phyloP scores from a whole-genome alignment of 2,329 filamentous ascomycete species.

The Xylariaceae sp. region DNA sequence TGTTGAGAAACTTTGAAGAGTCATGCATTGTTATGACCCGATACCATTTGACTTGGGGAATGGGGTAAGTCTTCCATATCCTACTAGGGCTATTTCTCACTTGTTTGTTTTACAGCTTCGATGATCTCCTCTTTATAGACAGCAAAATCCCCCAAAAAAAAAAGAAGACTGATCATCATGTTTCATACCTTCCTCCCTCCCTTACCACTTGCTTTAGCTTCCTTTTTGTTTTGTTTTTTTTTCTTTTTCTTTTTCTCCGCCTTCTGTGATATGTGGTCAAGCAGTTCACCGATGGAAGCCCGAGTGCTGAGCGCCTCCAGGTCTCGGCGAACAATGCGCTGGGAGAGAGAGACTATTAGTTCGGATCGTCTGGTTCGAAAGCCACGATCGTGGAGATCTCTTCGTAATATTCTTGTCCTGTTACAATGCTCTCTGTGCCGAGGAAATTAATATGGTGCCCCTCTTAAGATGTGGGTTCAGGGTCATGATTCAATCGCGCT shows the following conservation, averaged over 20 bases:
- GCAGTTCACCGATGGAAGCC: background rate
- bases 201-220: background rate
- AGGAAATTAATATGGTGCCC: too few relatives aligned
- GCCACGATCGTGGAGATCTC: conserved; percentile 14
- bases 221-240: background rate
- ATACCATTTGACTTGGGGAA: background rate
- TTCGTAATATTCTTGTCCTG: conserved; percentile 2
- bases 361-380: conserved; percentile 1
- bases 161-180: background rate
- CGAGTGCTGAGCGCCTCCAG: conserved; percentile 2
- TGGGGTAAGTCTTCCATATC: background rate
- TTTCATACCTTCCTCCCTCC: background rate
- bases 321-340: conserved; percentile 5
- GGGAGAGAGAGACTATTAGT: background rate
- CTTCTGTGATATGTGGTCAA: background rate
- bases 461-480: too few relatives aligned
- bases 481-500: background rate
- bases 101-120: background rate
- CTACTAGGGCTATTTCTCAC: background rate
- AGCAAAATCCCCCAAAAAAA: background rate
- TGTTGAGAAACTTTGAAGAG: background rate
- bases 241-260: background rate
- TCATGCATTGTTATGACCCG: background rate
- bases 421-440: background rate
- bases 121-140: background rate